phyloP scores from a whole-genome alignment of 2,329 filamentous ascomycete genomes.

The Claviceps pusilla region DNA sequence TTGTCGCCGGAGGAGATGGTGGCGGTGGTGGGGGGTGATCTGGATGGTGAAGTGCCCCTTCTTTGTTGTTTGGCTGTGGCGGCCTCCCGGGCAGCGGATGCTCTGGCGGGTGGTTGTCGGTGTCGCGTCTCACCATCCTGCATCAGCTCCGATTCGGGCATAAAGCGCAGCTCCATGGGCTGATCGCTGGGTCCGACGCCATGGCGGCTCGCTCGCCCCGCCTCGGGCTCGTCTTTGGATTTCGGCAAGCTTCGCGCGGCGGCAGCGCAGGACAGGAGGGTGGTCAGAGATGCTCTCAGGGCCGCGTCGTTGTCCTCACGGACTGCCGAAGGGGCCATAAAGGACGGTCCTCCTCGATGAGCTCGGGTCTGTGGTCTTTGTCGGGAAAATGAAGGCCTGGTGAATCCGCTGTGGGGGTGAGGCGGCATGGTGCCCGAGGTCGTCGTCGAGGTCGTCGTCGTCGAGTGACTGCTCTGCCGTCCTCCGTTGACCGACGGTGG shows the following conservation, averaged over 20 bases:
- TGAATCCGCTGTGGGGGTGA: slow-evolving; percentile 35
- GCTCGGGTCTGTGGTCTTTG: slow-evolving; percentile 32
- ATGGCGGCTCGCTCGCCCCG: slow-evolving; percentile 17
- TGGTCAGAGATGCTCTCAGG: slow-evolving; percentile 82
- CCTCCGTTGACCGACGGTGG: slow-evolving; percentile 30
- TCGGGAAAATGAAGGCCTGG: slow-evolving; percentile 33
- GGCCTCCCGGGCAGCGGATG: slow-evolving; percentile 5
- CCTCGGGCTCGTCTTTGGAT: slow-evolving; percentile 31
- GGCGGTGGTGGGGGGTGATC: slow-evolving; percentile 15
- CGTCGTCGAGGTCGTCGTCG: slow-evolving; percentile 18
- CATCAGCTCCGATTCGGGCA: slow-evolving; percentile 46
- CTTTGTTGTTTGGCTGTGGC: slow-evolving; percentile 13
- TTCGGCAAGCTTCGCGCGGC: slow-evolving; percentile 74
- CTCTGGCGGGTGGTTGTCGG: slow-evolving; percentile 4
- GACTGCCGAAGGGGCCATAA: slow-evolving; percentile 57
- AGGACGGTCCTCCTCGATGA: slow-evolving; percentile 37
- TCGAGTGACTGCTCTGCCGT: slow-evolving; percentile 33
- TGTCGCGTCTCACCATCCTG: slow-evolving; percentile 18
- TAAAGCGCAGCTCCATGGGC: slow-evolving; percentile 43
- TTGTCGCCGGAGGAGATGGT: slow-evolving; percentile 27
- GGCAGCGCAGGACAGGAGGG: slow-evolving; percentile 83
- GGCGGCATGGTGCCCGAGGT: slow-evolving; percentile 28
- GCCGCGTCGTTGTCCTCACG: slow-evolving; percentile 88
- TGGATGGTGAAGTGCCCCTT: slow-evolving; percentile 12
- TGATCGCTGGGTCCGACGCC: slow-evolving; percentile 33